phyloP scores from a whole-genome alignment of 1,139 yeast genomes.

The Kodamaea sp. region DNA sequence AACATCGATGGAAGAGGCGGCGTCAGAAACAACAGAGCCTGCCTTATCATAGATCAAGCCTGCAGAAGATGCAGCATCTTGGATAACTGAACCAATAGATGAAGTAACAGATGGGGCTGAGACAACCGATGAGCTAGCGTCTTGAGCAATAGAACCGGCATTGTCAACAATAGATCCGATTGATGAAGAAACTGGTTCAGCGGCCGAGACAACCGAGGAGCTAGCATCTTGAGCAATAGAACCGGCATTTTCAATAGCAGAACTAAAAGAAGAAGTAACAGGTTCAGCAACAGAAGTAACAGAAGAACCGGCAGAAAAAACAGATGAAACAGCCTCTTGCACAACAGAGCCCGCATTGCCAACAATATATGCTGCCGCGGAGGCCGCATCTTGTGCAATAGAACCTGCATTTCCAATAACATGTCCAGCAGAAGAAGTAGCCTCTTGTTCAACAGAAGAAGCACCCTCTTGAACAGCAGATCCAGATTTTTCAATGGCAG shows the following conservation, averaged over 20 bases:
- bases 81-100: no score
- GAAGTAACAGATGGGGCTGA: background rate
- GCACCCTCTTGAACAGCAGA: slow-evolving; percentile 1
- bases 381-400: background rate
- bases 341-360: slow-evolving; percentile 2
- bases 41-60: background rate
- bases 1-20: background rate
- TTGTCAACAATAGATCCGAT: background rate
- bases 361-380: slow-evolving; percentile 1
- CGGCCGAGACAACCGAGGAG: slow-evolving; percentile 2
- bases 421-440: background rate
- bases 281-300: slow-evolving; percentile 3
- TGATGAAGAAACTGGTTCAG: no score
- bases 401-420: background rate
- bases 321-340: background rate
- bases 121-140: slow-evolving; percentile 1
- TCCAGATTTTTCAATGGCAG: slow-evolving; percentile 1
- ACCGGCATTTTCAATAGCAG: background rate
- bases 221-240: background rate
- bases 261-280: background rate
- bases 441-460: slow-evolving; percentile 1
- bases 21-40: slow-evolving; percentile 2
- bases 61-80: no score
- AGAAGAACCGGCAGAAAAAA: background rate
- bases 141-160: slow-evolving; percentile 2